Conservation (phyloP, 2,329 filamentous ascomycete genomes). For the Fusarium proliferatum region DNA sequence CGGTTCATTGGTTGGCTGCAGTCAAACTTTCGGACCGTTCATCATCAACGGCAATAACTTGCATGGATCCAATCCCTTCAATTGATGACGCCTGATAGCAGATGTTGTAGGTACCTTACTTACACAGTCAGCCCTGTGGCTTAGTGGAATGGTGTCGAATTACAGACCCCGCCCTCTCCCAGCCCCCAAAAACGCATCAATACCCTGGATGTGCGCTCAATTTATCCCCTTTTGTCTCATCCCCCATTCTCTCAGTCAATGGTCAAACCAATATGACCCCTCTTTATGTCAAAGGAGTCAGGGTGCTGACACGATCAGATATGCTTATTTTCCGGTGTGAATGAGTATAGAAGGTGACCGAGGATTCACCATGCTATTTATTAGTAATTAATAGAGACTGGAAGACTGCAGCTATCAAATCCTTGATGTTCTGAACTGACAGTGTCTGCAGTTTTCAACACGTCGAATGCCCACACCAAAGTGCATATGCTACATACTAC, state of each 20-base stretch:
- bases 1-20: constrained; percentile 1
- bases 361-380: background rate
- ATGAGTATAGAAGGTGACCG: background rate
- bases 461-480: background rate
- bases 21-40: constrained; percentile 5
- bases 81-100: background rate
- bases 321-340: background rate
- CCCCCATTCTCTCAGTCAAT: background rate
- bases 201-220: constrained; percentile 17
- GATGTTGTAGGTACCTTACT: background rate
- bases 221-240: constrained; percentile 14
- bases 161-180: background rate
- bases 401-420: background rate
- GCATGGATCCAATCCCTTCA: background rate
- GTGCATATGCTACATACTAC: background rate
- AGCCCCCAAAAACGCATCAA: background rate
- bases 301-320: background rate
- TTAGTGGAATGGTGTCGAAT: constrained; percentile 1
- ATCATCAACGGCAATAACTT: constrained; percentile 17
- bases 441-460: background rate
- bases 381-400: background rate
- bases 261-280: constrained; percentile 3
- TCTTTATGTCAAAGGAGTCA: background rate
- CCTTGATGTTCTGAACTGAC: background rate
- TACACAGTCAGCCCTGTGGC: background rate